Conservation (phyloP, 1,139 yeast species). For the Saccharomyces pastorianus region DNA sequence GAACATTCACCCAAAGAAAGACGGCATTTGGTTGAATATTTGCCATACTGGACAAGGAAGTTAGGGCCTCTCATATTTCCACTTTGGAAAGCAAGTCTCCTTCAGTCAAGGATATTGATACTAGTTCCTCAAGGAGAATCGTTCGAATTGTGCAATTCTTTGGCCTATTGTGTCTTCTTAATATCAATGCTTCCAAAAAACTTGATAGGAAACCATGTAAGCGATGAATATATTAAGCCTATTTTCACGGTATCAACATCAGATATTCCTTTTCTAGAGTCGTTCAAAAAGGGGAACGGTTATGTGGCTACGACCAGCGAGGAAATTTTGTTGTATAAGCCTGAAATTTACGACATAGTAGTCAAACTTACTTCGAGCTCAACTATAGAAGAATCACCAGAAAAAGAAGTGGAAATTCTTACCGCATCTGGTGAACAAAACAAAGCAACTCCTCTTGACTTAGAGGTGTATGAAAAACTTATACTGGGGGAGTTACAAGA, state of each 20-base stretch:
- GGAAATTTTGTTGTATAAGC: constrained; percentile 52
- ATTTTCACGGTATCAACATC: constrained; percentile 56
- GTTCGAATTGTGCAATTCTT: constrained; percentile 39
- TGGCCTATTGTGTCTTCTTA: constrained; percentile 38
- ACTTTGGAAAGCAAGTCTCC: constrained; percentile 59
- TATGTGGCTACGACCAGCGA: constrained; percentile 67
- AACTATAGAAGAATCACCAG: constrained; percentile 15
- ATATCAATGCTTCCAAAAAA: background rate
- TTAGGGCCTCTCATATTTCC: constrained; percentile 71
- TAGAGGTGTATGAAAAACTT: constrained; percentile 20
- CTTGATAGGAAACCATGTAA: constrained; percentile 6
- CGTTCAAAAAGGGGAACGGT: constrained; percentile 26
- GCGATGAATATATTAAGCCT: constrained; percentile 36
- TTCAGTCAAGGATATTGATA: constrained; percentile 54
- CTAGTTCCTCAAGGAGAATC: constrained; percentile 38
- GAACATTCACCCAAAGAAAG: constrained; percentile 1
- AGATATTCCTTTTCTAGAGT: constrained; percentile 16
- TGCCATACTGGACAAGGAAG: constrained; percentile 25
- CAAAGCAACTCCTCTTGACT: constrained; percentile 35
- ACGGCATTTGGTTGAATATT: constrained; percentile 20
- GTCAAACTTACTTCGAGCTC: constrained; percentile 34
- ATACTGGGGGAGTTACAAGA: constrained; percentile 14
- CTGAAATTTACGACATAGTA: constrained; percentile 46
- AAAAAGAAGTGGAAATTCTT: background rate
- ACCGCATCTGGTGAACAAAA: constrained; percentile 8